Evolutionary conservation across 495 filamentous ascomycete species (phyloP).

Genomic region (Penicillium fimorum): DNA sequence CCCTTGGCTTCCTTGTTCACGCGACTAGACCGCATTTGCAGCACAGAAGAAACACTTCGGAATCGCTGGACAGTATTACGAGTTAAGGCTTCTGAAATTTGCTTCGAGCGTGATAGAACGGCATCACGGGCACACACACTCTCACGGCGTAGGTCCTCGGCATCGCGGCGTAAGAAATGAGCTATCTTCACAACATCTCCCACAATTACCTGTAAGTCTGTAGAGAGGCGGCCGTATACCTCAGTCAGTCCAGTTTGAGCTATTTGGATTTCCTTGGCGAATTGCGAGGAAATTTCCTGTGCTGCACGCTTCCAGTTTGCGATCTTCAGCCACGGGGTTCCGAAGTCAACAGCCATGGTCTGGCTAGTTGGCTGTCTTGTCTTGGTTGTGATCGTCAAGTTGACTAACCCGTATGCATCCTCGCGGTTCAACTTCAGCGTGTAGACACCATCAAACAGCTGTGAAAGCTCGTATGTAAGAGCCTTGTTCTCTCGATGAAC

Average conservation of each 20-base stretch:
- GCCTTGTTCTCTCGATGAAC: constrained; percentile 43
- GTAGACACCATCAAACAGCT: constrained; percentile 58
- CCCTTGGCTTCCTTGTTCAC: constrained; percentile 33
- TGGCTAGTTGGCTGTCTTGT: constrained; percentile 54
- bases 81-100: constrained; percentile 36
- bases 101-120: constrained; percentile 38
- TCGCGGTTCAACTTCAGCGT: constrained; percentile 55
- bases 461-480: constrained; percentile 51
- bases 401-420: constrained; percentile 57
- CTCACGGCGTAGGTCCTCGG: constrained; percentile 29
- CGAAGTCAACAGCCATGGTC: constrained; percentile 56
- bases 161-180: constrained; percentile 36
- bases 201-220: constrained; percentile 50
- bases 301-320: constrained; percentile 56
- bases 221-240: constrained; percentile 46
- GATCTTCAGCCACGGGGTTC: constrained; percentile 61
- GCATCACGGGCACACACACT: constrained; percentile 26
- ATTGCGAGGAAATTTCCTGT: constrained; percentile 38
- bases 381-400: constrained; percentile 54
- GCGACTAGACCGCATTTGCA: constrained; percentile 31
- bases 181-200: constrained; percentile 48
- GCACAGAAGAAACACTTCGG: constrained; percentile 29
- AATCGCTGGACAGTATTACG: constrained; percentile 39
- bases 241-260: constrained; percentile 44
- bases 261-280: constrained; percentile 43